phyloP scores from a whole-genome alignment of 768 basidiomycete species.

The Paxillus rubicundulus region DNA sequence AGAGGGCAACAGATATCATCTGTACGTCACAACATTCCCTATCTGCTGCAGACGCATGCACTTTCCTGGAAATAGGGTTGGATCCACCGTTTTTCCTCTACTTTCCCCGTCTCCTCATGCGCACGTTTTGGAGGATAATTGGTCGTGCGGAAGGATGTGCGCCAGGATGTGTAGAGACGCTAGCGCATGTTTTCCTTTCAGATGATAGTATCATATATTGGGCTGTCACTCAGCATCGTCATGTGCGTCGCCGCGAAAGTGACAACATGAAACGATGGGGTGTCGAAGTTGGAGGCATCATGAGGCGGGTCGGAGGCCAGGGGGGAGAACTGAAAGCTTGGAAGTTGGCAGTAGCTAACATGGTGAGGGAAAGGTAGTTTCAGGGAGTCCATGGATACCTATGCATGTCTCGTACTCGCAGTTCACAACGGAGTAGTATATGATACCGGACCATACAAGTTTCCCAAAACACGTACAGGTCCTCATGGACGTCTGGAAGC shows the following conservation, averaged over 20 bases:
- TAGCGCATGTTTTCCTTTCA: constrained; percentile 40
- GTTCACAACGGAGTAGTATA: not conserved
- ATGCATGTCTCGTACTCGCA: not conserved
- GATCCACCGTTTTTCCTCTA: constrained; percentile 60
- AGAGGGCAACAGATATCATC: constrained; percentile 44
- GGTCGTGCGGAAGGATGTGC: constrained; percentile 38
- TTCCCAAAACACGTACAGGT: not conserved
- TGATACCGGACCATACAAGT: too few species aligned
- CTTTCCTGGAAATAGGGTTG: constrained; percentile 44
- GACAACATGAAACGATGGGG: constrained; percentile 34
- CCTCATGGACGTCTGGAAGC: too few species aligned
- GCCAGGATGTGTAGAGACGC: constrained; percentile 43
- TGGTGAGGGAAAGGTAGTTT: constrained; percentile 9
- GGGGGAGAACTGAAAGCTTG: constrained; percentile 40
- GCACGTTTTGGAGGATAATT: constrained; percentile 45
- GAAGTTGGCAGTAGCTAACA: constrained; percentile 17
- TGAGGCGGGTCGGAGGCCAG: constrained; percentile 52
- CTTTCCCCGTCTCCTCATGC: constrained; percentile 51
- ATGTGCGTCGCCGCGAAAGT: constrained; percentile 23
- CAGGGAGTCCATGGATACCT: not conserved
- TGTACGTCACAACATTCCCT: constrained; percentile 32
- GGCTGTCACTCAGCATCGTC: constrained; percentile 36
- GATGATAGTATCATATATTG: constrained; percentile 50
- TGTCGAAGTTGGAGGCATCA: constrained; percentile 31
- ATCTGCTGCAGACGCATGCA: not conserved